Conservation (phyloP, 2,329 filamentous ascomycete genomes). For the Fusarium staphyleae region DNA sequence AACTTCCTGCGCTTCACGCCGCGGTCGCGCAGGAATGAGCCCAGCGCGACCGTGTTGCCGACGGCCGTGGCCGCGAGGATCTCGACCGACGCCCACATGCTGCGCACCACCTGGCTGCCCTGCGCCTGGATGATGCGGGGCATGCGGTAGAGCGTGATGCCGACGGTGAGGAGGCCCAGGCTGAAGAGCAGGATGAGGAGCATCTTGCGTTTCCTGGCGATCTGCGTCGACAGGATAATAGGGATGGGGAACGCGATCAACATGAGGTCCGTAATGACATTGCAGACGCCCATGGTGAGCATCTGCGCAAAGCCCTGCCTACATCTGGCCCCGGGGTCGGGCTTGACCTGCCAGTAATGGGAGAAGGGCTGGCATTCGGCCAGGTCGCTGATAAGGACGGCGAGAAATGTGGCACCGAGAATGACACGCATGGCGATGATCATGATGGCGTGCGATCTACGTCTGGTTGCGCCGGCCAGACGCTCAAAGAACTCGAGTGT, state of each 20-base stretch:
- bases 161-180: conserved; percentile 76
- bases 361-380: conserved; percentile 78
- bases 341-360: conserved; percentile 77
- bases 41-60: conserved; percentile 85
- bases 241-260: conserved; percentile 86
- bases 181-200: conserved; percentile 81
- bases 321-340: conserved; percentile 83
- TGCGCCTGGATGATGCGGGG: conserved; percentile 71
- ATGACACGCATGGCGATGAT: conserved; percentile 75
- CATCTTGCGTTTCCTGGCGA: conserved; percentile 76
- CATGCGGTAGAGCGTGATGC: conserved; percentile 77
- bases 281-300: conserved; percentile 81
- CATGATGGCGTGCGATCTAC: conserved; percentile 72
- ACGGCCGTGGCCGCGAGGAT: conserved; percentile 84
- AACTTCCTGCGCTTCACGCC: conserved; percentile 87
- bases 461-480: conserved; percentile 80
- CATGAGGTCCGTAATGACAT: conserved; percentile 83
- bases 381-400: conserved; percentile 79
- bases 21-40: conserved; percentile 86
- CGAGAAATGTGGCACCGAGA: conserved; percentile 76
- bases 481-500: conserved; percentile 90
- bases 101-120: conserved; percentile 82
- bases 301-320: conserved; percentile 85
- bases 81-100: conserved; percentile 84
- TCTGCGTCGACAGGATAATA: conserved; percentile 80